Base-by-base conservation (phyloP, 208 protist genomes). In the Plasmodiophora brassicae region DNA sequence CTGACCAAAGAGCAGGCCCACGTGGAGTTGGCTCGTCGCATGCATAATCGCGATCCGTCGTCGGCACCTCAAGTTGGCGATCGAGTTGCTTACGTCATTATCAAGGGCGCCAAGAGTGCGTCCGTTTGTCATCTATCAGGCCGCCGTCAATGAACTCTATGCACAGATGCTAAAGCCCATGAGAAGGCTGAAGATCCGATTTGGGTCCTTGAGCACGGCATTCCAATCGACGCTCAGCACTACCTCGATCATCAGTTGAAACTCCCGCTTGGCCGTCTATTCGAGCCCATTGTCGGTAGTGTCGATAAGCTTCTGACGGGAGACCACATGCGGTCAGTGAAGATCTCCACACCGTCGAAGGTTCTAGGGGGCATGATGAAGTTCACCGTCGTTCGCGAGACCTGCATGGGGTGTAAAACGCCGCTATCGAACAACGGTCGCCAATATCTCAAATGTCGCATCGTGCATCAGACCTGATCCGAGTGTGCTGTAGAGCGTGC, bases 151-250 rank as follows among this genome's bases (percentile, higher is more conserved):
- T 88, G 45, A 20, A 35, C 25, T 35, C 35, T 36, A 10, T 14
- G 10, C 10, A 87, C 84, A 86, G 90, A 90, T 39, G 93, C 96
- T 71, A 98, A 98, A 88, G 96, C 96, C 22, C 99, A 97, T 90
- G 98, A 99, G 88, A 98, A 98, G 57, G 96, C 96, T n/a, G 98
- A 99, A 94, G 98, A 99, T 92, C 99, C 99, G 25, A 96, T 99
- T 8, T 99, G 98, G 91, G 98, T 96, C 0, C 91, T 99, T 8
- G 93, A 98, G 53, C 93, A 99, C 78, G 96, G 96, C 87, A 90
- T 98, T 5, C 94, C 94, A 8, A 94, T 99, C 35, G 97, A 99
- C 88, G 92, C 93, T 35, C 84, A 96, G 46, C 97, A 98, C 89
- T 99, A 99, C 88, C 89, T 98, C 0, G 94, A 98, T 53, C 92